phyloP scores from a whole-genome alignment of 257 asterid species.

The Lycium barbarum region DNA sequence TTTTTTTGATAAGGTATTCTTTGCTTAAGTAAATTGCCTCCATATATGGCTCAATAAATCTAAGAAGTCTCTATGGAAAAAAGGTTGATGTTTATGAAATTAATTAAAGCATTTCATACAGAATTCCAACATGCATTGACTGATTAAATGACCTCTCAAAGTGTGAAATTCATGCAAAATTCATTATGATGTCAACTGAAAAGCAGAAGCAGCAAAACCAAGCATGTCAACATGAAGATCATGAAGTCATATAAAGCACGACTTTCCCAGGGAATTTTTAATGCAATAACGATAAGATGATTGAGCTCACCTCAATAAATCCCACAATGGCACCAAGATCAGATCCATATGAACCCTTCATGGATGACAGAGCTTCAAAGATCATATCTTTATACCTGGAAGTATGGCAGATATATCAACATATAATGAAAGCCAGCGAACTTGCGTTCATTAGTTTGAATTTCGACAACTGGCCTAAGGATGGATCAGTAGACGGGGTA shows the following conservation, averaged over 20 bases:
- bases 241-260: constrained; percentile 8
- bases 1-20: neutral
- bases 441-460: neutral
- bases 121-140: constrained; percentile 5
- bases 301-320: constrained; percentile 61
- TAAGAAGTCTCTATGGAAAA: neutral
- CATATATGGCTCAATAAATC: neutral
- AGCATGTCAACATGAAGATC: constrained; percentile 19
- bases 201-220: constrained; percentile 22
- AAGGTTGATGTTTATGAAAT: constrained; percentile 13
- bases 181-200: constrained; percentile 24
- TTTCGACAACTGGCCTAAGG: neutral
- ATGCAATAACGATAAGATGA: constrained; percentile 12
- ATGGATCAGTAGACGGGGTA: neutral
- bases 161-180: neutral
- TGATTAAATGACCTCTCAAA: neutral
- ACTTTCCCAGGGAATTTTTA: neutral
- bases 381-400: constrained; percentile 55
- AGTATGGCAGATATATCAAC: constrained; percentile 34
- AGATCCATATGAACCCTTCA: constrained; percentile 55
- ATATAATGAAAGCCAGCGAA: constrained; percentile 25
- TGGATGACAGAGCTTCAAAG: constrained; percentile 60
- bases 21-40: constrained; percentile 18
- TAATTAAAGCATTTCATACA: constrained; percentile 2
- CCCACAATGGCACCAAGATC: constrained; percentile 51